These are phyloP conservation scores for Scleroderma citrinum DNA, from an alignment of 768 basidiomycete species.

Conservation along the genomic window DNA sequence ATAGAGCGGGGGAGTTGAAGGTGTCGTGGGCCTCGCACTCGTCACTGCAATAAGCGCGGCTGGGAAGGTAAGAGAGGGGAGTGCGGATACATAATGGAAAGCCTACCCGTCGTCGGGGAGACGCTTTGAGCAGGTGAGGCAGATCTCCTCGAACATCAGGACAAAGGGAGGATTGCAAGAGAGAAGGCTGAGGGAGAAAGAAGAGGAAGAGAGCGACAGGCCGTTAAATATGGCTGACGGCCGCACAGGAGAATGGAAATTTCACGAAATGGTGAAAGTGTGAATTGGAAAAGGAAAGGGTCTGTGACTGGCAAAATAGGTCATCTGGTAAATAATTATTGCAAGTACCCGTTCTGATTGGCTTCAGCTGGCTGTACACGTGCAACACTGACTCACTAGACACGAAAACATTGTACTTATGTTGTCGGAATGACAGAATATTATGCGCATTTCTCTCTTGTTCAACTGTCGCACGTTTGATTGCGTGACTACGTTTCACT, in stretches of 20 bases:
- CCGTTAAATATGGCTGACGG: slow-evolving; percentile 27
- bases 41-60: slow-evolving; percentile 66
- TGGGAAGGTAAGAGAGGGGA: slow-evolving; percentile 24
- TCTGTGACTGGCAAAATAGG: not conserved
- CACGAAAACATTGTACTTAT: not conserved
- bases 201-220: slow-evolving; percentile 14
- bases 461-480: slow-evolving; percentile 12
- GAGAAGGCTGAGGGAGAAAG: slow-evolving; percentile 10
- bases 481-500: slow-evolving; percentile 5
- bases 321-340: slow-evolving; percentile 6
- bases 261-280: slow-evolving; percentile 23
- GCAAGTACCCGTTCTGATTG: slow-evolving; percentile 2
- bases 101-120: slow-evolving; percentile 58
- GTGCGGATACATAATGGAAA: slow-evolving; percentile 6
- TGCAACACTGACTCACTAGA: too few species aligned
- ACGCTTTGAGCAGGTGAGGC: slow-evolving; percentile 65
- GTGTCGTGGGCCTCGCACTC: slow-evolving; percentile 58
- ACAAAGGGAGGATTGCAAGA: not conserved
- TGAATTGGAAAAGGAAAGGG: slow-evolving; percentile 25
- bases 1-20: slow-evolving; percentile 57
- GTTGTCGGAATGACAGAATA: not conserved
- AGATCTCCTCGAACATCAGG: slow-evolving; percentile 75
- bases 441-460: not conserved
- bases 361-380: slow-evolving; percentile 1
- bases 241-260: slow-evolving; percentile 34